phyloP scores from a whole-genome alignment of 768 basidiomycete species.

The Chlorophyllum brunneum region DNA sequence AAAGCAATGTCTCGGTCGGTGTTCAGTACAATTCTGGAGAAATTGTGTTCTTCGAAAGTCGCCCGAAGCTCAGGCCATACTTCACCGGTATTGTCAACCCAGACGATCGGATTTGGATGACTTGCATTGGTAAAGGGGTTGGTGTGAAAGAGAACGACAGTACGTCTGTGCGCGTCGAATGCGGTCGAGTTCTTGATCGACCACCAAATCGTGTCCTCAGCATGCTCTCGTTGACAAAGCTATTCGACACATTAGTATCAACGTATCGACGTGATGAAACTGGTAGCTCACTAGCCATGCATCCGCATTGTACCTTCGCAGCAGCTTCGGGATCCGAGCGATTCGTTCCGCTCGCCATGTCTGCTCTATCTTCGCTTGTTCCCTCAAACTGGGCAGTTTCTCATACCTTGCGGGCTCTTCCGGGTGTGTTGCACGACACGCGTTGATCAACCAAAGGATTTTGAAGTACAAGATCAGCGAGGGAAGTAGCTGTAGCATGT shows the following conservation, averaged over 20 bases:
- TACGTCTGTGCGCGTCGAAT: slow-evolving; percentile 45
- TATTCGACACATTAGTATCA: slow-evolving; percentile 17
- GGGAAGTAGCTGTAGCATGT: neutral
- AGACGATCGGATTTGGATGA: slow-evolving; percentile 38
- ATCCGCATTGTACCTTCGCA: slow-evolving; percentile 39
- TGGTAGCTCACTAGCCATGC: slow-evolving; percentile 35
- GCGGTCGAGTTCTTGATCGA: slow-evolving; percentile 46
- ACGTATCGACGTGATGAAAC: neutral
- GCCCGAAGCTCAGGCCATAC: slow-evolving; percentile 43
- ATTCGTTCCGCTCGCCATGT: slow-evolving; percentile 38
- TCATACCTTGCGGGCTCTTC: slow-evolving; percentile 29
- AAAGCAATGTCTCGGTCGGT: slow-evolving; percentile 43
- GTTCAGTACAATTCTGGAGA: slow-evolving; percentile 42
- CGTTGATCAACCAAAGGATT: no score
- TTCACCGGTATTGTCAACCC: slow-evolving; percentile 47
- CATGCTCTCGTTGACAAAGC: slow-evolving; percentile 47
- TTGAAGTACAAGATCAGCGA: neutral
- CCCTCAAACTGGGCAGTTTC: slow-evolving; percentile 34
- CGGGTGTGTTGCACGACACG: slow-evolving; percentile 21
- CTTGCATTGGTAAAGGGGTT: slow-evolving; percentile 32
- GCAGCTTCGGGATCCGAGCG: slow-evolving; percentile 34
- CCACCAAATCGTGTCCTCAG: slow-evolving; percentile 52
- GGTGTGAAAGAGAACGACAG: slow-evolving; percentile 46
- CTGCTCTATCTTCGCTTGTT: slow-evolving; percentile 36
- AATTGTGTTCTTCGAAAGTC: slow-evolving; percentile 31